These are phyloP conservation scores for Neoboletus magnificus DNA, from an alignment of 768 basidiomycete species.

Conservation along the genomic window DNA sequence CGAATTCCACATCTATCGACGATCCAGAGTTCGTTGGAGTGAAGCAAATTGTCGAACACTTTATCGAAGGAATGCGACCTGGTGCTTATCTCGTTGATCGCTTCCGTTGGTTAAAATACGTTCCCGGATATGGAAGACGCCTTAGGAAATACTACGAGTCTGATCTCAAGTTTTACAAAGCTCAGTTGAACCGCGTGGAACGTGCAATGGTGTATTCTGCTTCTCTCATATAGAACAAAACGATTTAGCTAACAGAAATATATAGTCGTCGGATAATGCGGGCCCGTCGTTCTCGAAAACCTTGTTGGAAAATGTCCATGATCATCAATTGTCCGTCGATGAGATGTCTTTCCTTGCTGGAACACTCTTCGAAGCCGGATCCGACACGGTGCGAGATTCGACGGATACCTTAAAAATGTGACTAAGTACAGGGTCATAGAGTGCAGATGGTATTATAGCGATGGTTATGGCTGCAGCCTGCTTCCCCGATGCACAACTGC, in stretches of 20 bases:
- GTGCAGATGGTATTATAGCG: constrained; percentile 31
- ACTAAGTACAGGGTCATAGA: not conserved
- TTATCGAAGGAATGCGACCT: constrained; percentile 30
- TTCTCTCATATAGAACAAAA: not conserved
- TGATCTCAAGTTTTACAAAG: constrained; percentile 50
- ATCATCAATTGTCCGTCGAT: constrained; percentile 47
- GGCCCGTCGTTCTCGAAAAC: constrained; percentile 47
- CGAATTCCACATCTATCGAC: constrained; percentile 12
- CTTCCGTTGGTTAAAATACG: constrained; percentile 36
- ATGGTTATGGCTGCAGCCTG: constrained; percentile 51
- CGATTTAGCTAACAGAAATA: not conserved
- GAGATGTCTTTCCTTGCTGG: constrained; percentile 60
- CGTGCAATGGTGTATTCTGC: constrained; percentile 36
- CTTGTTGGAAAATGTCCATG: constrained; percentile 46
- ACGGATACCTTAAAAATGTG: fast-evolving
- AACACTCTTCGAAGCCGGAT: constrained; percentile 58
- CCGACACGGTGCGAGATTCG: constrained; percentile 42
- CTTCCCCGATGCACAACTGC: constrained; percentile 47
- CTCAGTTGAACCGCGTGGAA: constrained; percentile 44
- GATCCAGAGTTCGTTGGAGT: constrained; percentile 24
- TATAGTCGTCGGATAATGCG: constrained; percentile 11
- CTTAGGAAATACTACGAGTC: constrained; percentile 49
- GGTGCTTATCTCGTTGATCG: constrained; percentile 36
- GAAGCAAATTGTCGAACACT: constrained; percentile 19
- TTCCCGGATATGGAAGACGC: constrained; percentile 58